Evolutionary conservation across 208 protist genomes (phyloP).

Genomic region (Acanthamoeba castellanii): DNA sequence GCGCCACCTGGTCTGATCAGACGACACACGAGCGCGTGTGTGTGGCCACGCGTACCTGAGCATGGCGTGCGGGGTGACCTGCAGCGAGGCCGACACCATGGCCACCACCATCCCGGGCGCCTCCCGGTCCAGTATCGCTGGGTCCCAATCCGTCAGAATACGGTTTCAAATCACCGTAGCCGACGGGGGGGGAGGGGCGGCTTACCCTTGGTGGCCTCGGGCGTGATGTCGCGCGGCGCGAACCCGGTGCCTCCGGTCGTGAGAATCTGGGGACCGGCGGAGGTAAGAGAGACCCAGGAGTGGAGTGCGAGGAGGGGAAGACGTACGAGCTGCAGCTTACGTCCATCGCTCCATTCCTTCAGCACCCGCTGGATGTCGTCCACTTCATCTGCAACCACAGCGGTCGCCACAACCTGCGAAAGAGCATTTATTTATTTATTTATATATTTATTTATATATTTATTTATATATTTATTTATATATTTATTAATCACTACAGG

Average conservation of each 20-base stretch:
- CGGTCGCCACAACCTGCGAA: background rate
- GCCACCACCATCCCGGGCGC: slow-evolving; percentile 78
- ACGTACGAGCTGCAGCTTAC: slow-evolving; percentile 17
- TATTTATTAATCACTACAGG: too few relatives aligned
- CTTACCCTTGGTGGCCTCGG: slow-evolving; percentile 79
- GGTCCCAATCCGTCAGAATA: background rate
- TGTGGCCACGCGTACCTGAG: slow-evolving; percentile 1
- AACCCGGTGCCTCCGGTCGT: slow-evolving; percentile 83
- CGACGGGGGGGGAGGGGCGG: background rate
- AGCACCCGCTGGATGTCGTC: slow-evolving; percentile 69
- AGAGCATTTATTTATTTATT: background rate
- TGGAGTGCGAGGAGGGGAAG: too few relatives aligned
- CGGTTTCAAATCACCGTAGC: background rate
- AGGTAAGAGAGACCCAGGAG: too few relatives aligned
- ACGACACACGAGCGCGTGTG: background rate
- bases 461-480: too few relatives aligned
- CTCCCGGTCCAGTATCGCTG: slow-evolving; percentile 69
- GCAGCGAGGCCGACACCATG: slow-evolving; percentile 76
- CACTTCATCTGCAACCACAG: slow-evolving; percentile 75
- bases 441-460: background rate
- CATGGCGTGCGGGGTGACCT: slow-evolving; percentile 79
- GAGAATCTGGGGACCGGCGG: background rate
- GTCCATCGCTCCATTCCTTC: slow-evolving; percentile 70
- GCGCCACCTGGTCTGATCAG: background rate
- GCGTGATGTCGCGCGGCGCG: slow-evolving; percentile 81